Conservation (phyloP, 768 basidiomycete species). For the Russula ochroleuca region DNA sequence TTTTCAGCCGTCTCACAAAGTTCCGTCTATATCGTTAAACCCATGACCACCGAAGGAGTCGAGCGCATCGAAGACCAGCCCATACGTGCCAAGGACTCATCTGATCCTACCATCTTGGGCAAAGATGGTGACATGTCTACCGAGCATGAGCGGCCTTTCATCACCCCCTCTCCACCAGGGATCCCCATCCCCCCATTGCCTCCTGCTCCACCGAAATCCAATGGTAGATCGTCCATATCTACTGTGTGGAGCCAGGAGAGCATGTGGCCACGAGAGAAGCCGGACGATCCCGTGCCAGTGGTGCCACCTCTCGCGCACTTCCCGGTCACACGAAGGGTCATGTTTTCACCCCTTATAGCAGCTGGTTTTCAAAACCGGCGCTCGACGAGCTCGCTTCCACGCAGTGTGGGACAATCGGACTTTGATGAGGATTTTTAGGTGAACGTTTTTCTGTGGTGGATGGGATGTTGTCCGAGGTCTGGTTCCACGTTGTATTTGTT, state of each 20-base stretch:
- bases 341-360: neutral
- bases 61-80: neutral
- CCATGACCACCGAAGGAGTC: neutral
- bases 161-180: neutral
- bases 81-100: neutral
- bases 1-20: neutral
- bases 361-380: neutral
- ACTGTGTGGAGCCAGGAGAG: slow-evolving; percentile 24
- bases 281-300: neutral
- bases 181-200: neutral
- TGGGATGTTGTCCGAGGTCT: neutral
- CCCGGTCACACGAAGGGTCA: slow-evolving; percentile 2
- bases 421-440: slow-evolving; percentile 12
- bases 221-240: slow-evolving; percentile 11
- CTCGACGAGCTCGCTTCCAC: slow-evolving; percentile 18
- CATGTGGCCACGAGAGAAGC: slow-evolving; percentile 18
- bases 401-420: slow-evolving; percentile 18
- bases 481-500: neutral
- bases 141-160: neutral
- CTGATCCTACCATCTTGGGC: neutral
- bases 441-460: neutral
- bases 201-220: neutral
- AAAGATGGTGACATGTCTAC: neutral
- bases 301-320: slow-evolving; percentile 9
- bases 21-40: neutral